A percentile compares a stretch with the other conserved stretches of the same genome.
These are phyloP conservation scores for Aethionema arabicum DNA, from an alignment of 345 rosid genomes.

Conservation along the genomic window DNA sequence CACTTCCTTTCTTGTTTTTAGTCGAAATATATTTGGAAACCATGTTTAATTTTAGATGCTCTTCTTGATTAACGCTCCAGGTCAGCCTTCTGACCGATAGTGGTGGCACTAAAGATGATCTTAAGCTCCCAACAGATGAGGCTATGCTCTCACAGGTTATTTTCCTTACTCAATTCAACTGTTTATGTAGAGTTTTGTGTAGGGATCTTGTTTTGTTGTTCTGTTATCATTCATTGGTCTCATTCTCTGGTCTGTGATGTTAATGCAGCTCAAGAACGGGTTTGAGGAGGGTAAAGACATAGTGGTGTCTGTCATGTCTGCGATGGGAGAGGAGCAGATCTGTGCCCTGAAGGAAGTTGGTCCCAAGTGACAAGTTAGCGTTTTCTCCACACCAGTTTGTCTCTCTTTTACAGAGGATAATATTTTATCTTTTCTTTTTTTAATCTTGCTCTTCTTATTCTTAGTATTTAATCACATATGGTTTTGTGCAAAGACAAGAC, in stretches of 20 bases:
- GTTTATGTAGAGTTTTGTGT: not conserved
- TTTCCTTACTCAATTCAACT: not conserved
- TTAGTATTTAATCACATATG: not conserved
- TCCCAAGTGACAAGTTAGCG: conserved; percentile 39
- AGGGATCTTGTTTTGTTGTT: not conserved
- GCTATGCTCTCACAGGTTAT: conserved; percentile 54
- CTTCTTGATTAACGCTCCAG: conserved; percentile 33
- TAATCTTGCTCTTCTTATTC: too few relatives aligned
- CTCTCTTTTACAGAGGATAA: conserved; percentile 14
- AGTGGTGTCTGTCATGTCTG: conserved; percentile 67
- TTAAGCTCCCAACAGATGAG: conserved; percentile 76
- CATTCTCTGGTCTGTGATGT: not conserved
- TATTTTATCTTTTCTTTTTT: not conserved
- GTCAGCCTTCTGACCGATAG: conserved; percentile 70
- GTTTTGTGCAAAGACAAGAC: not conserved
- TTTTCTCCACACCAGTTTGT: not conserved
- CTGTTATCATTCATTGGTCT: not conserved
- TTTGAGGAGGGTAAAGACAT: conserved; percentile 71
- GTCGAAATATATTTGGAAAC: not conserved
- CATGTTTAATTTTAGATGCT: not conserved
- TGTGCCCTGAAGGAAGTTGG: conserved; percentile 70
- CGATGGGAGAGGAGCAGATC: conserved; percentile 92
- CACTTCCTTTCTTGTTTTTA: not conserved
- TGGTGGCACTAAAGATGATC: conserved; percentile 74
- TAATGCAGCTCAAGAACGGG: conserved; percentile 56